Evolutionary conservation across 805 yeast species (phyloP).

Genomic region (Saturnispora quitensis): DNA sequence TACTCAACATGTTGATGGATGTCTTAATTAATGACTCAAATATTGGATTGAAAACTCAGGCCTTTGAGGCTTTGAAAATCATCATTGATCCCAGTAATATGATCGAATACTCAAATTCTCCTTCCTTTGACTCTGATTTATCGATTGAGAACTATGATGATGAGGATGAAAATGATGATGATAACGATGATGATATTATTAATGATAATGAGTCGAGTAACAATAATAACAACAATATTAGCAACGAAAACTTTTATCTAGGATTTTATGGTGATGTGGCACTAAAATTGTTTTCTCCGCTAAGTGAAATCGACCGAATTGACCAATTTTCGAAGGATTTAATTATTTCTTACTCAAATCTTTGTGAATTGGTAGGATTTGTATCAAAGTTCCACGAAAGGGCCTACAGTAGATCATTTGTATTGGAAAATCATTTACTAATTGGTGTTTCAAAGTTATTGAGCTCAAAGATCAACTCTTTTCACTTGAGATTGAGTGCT

Average conservation of each 20-base stretch:
- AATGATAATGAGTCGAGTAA: background rate
- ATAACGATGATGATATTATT: background rate
- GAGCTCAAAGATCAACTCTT: conserved; percentile 33
- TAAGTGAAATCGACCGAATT: conserved; percentile 14
- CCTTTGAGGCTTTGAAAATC: conserved; percentile 72
- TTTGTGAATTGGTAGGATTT: conserved; percentile 65
- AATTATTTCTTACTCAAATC: conserved; percentile 20
- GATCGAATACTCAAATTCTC: conserved; percentile 9
- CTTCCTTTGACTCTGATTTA: conserved; percentile 3
- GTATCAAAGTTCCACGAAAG: conserved; percentile 59
- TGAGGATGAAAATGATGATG: conserved; percentile 13
- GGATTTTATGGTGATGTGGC: conserved; percentile 50
- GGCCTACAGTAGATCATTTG: conserved; percentile 48
- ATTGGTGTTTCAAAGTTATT: conserved; percentile 46
- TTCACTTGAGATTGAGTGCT: conserved; percentile 51
- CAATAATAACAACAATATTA: too few relatives aligned
- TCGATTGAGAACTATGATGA: background rate
- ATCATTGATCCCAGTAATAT: conserved; percentile 48
- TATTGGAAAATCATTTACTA: conserved; percentile 51
- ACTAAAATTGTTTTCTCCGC: conserved; percentile 21
- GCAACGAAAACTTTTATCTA: conserved; percentile 34
- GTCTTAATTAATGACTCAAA: conserved; percentile 54
- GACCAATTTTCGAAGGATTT: background rate
- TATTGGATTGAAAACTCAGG: conserved; percentile 71
- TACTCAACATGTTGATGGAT: conserved; percentile 46